phyloP scores from a whole-genome alignment of 306 rosid genomes.

The Morella rubra region DNA sequence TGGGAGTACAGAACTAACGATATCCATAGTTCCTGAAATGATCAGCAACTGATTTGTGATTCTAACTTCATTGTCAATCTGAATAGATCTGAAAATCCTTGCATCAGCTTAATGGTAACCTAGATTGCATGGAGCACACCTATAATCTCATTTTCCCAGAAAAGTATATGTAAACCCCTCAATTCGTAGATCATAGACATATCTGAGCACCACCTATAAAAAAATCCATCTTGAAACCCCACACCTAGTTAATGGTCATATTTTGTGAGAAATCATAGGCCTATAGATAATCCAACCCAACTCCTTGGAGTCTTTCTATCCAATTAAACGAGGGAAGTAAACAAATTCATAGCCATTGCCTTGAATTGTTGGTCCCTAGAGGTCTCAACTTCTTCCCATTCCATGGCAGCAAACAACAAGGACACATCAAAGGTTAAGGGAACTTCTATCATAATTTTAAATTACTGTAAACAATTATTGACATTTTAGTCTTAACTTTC shows the following conservation, averaged over 20 bases:
- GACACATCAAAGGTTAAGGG: neutral
- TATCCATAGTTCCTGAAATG: neutral
- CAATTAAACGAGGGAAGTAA: neutral
- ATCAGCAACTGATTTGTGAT: neutral
- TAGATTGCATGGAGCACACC: neutral
- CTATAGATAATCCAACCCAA: neutral
- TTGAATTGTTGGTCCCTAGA: neutral
- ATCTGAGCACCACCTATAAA: neutral
- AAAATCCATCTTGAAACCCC: neutral
- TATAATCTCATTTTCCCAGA: neutral
- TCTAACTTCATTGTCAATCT: neutral
- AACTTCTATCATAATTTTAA: neutral
- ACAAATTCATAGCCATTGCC: neutral
- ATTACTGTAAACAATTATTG: neutral
- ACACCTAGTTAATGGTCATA: neutral
- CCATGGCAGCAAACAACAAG: neutral
- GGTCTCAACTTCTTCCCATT: neutral
- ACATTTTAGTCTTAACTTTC: neutral
- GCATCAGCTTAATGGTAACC: neutral
- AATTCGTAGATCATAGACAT: neutral
- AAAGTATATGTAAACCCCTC: neutral
- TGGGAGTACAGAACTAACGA: neutral
- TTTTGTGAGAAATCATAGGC: neutral
- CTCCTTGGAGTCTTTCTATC: neutral
- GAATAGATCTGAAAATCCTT: neutral